Conservation (phyloP, 305 asterid species). For the Andrographis paniculata region DNA sequence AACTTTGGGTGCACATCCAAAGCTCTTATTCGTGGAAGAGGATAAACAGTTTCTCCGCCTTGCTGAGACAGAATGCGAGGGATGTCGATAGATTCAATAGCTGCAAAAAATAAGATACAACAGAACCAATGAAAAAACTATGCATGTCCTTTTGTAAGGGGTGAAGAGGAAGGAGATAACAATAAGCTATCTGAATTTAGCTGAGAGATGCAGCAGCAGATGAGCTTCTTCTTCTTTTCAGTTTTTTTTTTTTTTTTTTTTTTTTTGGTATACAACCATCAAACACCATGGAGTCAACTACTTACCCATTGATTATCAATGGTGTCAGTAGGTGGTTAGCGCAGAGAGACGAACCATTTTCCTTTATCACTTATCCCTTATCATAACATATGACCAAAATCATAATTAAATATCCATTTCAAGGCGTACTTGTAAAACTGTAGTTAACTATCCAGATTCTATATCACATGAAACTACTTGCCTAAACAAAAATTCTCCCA, state of each 20-base stretch:
- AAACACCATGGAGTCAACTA: constrained; percentile 7
- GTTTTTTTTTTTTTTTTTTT: too few species aligned
- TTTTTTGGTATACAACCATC: too few species aligned
- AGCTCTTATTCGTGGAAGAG: constrained; percentile 87
- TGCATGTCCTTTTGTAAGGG: neutral
- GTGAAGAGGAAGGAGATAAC: neutral
- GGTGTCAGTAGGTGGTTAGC: too few species aligned
- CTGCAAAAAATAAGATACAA: constrained; percentile 40
- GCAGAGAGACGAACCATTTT: neutral
- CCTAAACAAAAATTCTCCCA: too few species aligned
- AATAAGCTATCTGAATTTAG: too few species aligned
- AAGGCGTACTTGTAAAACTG: constrained; percentile 10
- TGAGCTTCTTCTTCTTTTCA: neutral
- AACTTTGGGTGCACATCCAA: constrained; percentile 92
- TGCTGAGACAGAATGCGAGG: constrained; percentile 98
- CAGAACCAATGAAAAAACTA: constrained; percentile 19
- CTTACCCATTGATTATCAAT: too few species aligned
- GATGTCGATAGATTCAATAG: constrained; percentile 88
- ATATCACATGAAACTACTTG: too few species aligned
- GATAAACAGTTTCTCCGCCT: constrained; percentile 99
- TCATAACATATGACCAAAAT: constrained; percentile 8
- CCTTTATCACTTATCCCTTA: constrained; percentile 9
- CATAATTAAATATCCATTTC: constrained; percentile 10
- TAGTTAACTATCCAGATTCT: too few species aligned
- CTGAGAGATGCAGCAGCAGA: too few species aligned